These are phyloP conservation scores for Cercospora nicotianae DNA, from an alignment of 2,329 filamentous ascomycete genomes.

Conservation along the genomic window DNA sequence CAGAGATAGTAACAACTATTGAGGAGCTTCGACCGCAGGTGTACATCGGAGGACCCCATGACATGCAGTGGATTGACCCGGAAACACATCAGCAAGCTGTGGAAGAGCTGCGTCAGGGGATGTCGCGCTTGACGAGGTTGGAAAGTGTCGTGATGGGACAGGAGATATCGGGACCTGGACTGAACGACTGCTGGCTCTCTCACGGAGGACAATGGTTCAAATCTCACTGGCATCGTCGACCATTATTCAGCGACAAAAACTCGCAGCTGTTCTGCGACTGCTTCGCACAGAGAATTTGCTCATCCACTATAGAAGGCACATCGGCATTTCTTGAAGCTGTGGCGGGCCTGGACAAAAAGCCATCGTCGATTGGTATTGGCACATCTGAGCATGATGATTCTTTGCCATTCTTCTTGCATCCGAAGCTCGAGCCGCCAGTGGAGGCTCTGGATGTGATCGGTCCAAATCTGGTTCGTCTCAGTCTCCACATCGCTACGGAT, in stretches of 20 bases:
- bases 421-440: neutral
- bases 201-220: no score
- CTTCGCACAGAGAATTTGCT: no score
- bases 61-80: neutral
- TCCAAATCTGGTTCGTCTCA: neutral
- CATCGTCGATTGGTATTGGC: neutral
- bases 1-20: no score
- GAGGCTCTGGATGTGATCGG: neutral
- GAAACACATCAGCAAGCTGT: neutral
- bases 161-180: neutral
- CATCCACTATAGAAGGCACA: neutral
- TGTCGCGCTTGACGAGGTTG: neutral
- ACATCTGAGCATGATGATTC: neutral
- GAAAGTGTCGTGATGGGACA: neutral
- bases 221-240: no score
- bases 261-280: no score
- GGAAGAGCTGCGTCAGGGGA: neutral
- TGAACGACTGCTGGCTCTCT: neutral
- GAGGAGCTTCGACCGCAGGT: neutral
- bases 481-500: neutral
- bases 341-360: neutral
- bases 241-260: no score
- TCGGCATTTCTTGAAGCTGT: neutral
- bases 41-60: neutral
- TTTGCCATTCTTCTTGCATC: neutral